Base-by-base conservation (phyloP, 257 asterid genomes). In the Rhazya stricta region DNA sequence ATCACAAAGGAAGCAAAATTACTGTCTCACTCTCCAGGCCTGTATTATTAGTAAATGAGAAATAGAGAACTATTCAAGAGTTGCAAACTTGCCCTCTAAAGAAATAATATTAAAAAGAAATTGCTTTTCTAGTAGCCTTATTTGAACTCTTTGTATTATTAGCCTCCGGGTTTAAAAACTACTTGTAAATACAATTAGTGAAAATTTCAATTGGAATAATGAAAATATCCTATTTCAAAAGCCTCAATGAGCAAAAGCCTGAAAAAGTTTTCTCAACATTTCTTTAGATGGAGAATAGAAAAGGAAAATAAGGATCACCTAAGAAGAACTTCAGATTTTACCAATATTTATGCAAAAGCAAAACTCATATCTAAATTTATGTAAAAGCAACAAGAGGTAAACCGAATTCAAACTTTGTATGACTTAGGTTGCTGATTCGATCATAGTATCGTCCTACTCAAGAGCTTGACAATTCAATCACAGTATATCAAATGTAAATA, bases 41-140 rank as follows among this genome's bases (percentile, higher is more conserved):
- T 0, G 36, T 12, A 58, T 46, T 10, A n/a, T n/a, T n/a, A n/a
- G 2, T 18, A 73, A 4, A 58, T 34, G 56, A 60, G 30, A 39
- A 42, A 73, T 32, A 3, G 67, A 58, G 32, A 72, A 53, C 19
- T 72, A 41, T 53, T n/a, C 18, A 51, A 13, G 4, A 12, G 54
- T 32, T 12, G 23, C 25, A 56, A n/a, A n/a, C n/a, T n/a, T n/a
- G n/a, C n/a, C n/a, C n/a, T n/a, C n/a, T n/a, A n/a, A n/a, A n/a
- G n/a, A n/a, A n/a, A n/a, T n/a, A n/a, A n/a, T n/a, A n/a, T n/a
- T n/a, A n/a, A n/a, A 41, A 30, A 48, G 34, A 46, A 25, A 8
- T 70, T 70, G 67, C 45, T 46, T 69, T 25, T 13, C 39, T 43
- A 57, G n/a, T 69, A 41, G 18, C 77, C 39, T 73, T 16, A 11